Percentiles rank a stretch among this genome's conserved stretches.
phyloP scores from a whole-genome alignment of 2,329 filamentous ascomycete genomes.

The Ustulina deusta region DNA sequence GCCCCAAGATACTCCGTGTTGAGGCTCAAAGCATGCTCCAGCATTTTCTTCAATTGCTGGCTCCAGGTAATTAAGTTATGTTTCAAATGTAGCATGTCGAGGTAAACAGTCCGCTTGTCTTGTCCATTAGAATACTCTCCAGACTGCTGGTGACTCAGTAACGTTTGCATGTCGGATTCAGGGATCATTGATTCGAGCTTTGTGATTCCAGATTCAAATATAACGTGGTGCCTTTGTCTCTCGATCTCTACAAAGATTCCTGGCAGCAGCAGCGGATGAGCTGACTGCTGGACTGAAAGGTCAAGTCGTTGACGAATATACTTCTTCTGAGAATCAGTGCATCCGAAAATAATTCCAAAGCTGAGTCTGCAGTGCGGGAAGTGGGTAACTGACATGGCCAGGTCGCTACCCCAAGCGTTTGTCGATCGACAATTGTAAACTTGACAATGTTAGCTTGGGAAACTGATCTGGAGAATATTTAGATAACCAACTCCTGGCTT shows the following conservation, averaged over 20 bases:
- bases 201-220: conserved; percentile 37
- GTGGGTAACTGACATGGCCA: conserved; percentile 44
- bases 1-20: not conserved
- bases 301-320: conserved; percentile 35
- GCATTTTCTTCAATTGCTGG: conserved; percentile 23
- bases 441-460: conserved; percentile 15
- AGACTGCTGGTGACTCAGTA: not conserved
- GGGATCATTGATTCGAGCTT: conserved; percentile 36
- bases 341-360: conserved; percentile 46
- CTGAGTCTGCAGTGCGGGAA: conserved; percentile 42
- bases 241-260: conserved; percentile 50
- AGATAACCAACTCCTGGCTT: conserved; percentile 9
- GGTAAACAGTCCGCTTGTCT: conserved; percentile 39
- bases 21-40: not conserved
- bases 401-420: conserved; percentile 44
- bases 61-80: conserved; percentile 44
- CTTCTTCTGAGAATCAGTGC: conserved; percentile 15
- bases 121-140: conserved; percentile 15
- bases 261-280: conserved; percentile 47
- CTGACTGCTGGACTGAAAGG: conserved; percentile 4
- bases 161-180: not conserved
- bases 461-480: not conserved
- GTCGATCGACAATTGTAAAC: conserved; percentile 47
- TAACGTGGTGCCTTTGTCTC: conserved; percentile 37
- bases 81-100: conserved; percentile 41